Evolutionary conservation across 2,329 filamentous ascomycete species (phyloP), one percentile per base, ranked within the genome.

Genomic region (Fusarium sulawesiense): DNA sequence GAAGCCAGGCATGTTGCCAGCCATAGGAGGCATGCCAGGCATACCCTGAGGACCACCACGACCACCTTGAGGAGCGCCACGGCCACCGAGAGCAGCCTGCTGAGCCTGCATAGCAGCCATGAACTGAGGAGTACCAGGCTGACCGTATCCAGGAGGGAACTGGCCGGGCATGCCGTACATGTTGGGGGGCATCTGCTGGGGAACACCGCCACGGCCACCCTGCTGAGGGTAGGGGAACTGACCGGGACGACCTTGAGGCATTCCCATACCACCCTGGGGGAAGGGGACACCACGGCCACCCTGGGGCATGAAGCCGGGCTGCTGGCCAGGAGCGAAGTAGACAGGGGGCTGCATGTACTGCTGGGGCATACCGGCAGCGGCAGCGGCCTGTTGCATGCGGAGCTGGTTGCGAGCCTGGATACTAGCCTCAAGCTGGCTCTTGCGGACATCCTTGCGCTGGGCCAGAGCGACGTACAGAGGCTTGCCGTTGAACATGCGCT

Each of bases 381-480:
- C 93, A 73, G 94, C 94, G 74, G 94, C 93, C 84, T 99, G 96
- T 87, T 98, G 96, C 91, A 98, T 96, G 79, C 96, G 92, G 80
- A 98, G 91, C 83, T 97, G 95, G 88, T 98, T 98, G 83, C 96
- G 94, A 82, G 96, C 95, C 86, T 98, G 96, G 83, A 99, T 99
- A 84, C 93, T 98, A 77, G 95, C 95, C 87, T 99, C 96, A 76
- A 99, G 93, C 87, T 98, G 96, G 86, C 91, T 97, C 90, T 98
- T 97, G 84, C 96, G 94, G 78, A 99, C 95, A 84, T 99, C 96
- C 90, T 99, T 99, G 85, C 96, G 95, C 88, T 99, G 96, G 72
- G 96, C 96, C 73, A 99, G 89, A 76, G 96, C 96, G 77, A 99
- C 96, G 80, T 99, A 99, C 66, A 99, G 88, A 61, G 96, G 96